phyloP scores from a whole-genome alignment of 805 yeast genomes.

The Saturnispora sanitii region DNA sequence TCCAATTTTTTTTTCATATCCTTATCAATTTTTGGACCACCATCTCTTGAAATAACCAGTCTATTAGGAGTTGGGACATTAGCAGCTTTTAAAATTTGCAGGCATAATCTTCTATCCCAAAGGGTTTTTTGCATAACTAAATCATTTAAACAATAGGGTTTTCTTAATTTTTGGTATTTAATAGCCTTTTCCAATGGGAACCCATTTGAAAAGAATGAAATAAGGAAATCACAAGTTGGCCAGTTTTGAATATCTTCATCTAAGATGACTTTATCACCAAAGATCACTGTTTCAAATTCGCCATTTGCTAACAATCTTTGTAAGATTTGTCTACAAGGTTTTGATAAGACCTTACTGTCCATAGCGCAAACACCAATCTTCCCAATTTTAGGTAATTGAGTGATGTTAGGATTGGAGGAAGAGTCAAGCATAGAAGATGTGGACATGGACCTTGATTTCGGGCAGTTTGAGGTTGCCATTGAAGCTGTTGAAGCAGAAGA shows the following conservation, averaged over 20 bases:
- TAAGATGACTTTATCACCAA: conserved; percentile 92
- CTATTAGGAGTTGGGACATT: conserved; percentile 87
- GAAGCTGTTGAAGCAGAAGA: conserved; percentile 11
- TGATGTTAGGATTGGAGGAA: conserved; percentile 30
- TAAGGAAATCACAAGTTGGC: conserved; percentile 97
- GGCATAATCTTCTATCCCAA: conserved; percentile 95
- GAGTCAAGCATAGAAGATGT: conserved; percentile 17
- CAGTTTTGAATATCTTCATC: conserved; percentile 93
- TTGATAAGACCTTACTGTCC: conserved; percentile 93
- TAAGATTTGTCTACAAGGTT: conserved; percentile 88
- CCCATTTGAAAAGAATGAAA: conserved; percentile 90
- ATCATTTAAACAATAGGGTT: conserved; percentile 86
- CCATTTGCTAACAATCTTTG: conserved; percentile 84
- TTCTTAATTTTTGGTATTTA: conserved; percentile 74
- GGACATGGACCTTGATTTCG: conserved; percentile 24
- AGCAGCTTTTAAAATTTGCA: conserved; percentile 66
- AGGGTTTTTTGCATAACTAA: conserved; percentile 81
- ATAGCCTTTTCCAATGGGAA: conserved; percentile 96
- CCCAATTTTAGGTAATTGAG: conserved; percentile 64
- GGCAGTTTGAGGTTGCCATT: neutral
- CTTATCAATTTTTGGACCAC: conserved; percentile 82
- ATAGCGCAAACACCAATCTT: conserved; percentile 98
- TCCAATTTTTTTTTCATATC: conserved; percentile 52
- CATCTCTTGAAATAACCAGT: conserved; percentile 86
- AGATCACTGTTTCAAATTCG: conserved; percentile 92